Conservation (phyloP, 768 basidiomycete genomes). For the Leucosporidium creatinivorum region DNA sequence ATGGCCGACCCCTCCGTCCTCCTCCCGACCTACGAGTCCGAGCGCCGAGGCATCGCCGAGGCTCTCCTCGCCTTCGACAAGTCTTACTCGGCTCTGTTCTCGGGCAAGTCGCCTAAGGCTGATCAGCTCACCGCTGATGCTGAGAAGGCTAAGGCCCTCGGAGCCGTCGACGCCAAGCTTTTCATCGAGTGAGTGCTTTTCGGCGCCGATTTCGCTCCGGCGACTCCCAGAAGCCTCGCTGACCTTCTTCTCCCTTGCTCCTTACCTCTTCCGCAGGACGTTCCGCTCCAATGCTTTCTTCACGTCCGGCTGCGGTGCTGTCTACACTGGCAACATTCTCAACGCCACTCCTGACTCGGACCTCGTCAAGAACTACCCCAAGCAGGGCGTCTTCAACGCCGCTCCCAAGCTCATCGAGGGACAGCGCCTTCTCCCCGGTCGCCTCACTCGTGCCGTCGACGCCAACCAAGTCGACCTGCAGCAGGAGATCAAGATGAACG, state of each 20-base stretch:
- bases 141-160: constrained; percentile 21
- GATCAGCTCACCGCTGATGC: constrained; percentile 31
- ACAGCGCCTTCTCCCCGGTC: constrained; percentile 35
- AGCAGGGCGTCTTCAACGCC: constrained; percentile 36
- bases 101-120: constrained; percentile 29
- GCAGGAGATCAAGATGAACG: constrained; percentile 39
- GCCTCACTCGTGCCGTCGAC: constrained; percentile 35
- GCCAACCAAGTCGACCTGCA: constrained; percentile 37
- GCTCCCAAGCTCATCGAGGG: constrained; percentile 27
- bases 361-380: constrained; percentile 32
- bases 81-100: constrained; percentile 36
- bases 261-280: not conserved
- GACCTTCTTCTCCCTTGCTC: not conserved
- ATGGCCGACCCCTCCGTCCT: constrained; percentile 31
- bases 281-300: constrained; percentile 39
- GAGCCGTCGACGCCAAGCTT: constrained; percentile 36
- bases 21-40: constrained; percentile 37
- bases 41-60: constrained; percentile 35
- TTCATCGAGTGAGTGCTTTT: constrained; percentile 32
- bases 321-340: constrained; percentile 34
- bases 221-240: not conserved
- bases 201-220: no score
- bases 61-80: constrained; percentile 37
- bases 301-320: constrained; percentile 37
- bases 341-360: constrained; percentile 34